Base-by-base conservation (phyloP, 2,329 filamentous ascomycete genomes). In the Ascochyta pisi region DNA sequence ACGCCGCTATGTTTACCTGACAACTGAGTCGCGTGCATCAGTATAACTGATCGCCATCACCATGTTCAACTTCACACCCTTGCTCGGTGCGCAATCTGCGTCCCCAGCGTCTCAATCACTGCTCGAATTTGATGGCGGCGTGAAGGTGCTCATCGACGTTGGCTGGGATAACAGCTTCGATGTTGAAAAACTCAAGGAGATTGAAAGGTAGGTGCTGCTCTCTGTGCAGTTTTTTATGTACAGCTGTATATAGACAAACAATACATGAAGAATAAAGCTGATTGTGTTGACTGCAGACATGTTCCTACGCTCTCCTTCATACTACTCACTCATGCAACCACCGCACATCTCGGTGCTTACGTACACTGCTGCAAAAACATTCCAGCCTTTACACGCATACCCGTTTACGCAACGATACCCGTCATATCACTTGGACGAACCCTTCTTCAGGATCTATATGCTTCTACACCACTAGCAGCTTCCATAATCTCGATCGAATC, bases 361-460 rank as follows among this genome's bases (percentile, higher is more conserved):
- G 93, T 91, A 39, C 93, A 98, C 76, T 97, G 93, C 81, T 98
- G 95, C 87, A 96, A 96, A 77, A 89, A 97, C 76, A 90, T 98
- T 61, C 92, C 95, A 41, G 83, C 91, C 42, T 99, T 99, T 78
- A 89, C 89, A 9, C 89, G 92, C 70, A 92, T 99, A 58, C 95
- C 95, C 37, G 88, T 96, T 55, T 99, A 97, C 78, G 95, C 95
- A 52, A 99, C 95, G 5, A 88, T 88, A 35, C 95, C 95, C 9
- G 92, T 99, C 66, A 93, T 97, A 69, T 90, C 95, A 38, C 87
- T 99, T 41, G 95, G 95, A 19, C 89, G 94, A 37, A 96, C 92
- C 0, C 83, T 98, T 24, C 82, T 96, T 22, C 92, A 96, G 75
- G 95, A 99, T 70, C 83, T 98, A 9, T 99, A 99, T 74, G 86